Evolutionary conservation across 148 eudicot genomes (phyloP).

Genomic region (Fagopyrum esculentum): DNA sequence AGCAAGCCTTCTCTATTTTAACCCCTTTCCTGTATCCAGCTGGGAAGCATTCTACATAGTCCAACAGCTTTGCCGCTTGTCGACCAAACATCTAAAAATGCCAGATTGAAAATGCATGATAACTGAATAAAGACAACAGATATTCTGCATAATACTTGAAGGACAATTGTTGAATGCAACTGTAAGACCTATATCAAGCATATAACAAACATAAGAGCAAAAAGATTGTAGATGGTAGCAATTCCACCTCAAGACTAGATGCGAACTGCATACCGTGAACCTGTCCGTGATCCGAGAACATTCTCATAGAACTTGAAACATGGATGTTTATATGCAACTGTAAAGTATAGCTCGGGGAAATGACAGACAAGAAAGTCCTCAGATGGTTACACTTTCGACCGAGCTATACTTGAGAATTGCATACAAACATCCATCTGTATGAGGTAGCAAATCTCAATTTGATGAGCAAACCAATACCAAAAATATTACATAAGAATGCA

Average conservation of each 20-base stretch:
- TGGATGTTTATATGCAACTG: neutral
- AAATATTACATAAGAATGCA: neutral
- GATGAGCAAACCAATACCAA: neutral
- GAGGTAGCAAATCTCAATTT: neutral
- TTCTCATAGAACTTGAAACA: neutral
- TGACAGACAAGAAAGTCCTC: neutral
- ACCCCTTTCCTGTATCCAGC: slow-evolving; percentile 64
- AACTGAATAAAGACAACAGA: neutral
- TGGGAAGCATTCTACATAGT: slow-evolving; percentile 95
- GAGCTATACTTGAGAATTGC: neutral
- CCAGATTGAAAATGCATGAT: neutral
- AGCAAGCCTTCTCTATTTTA: slow-evolving; percentile 51
- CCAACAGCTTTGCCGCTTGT: slow-evolving; percentile 72
- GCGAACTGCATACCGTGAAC: neutral
- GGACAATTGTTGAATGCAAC: neutral
- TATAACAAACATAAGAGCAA: neutral
- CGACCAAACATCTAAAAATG: slow-evolving; percentile 69
- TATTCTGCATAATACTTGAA: neutral
- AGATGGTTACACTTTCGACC: neutral
- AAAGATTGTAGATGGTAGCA: neutral
- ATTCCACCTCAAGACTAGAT: neutral
- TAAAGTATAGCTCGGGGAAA: neutral
- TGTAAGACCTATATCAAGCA: neutral
- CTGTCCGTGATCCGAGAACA: neutral
- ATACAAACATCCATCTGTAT: no score